phyloP scores from a whole-genome alignment of 176 grass and related monocot genomes.

The Pharus latifolius region DNA sequence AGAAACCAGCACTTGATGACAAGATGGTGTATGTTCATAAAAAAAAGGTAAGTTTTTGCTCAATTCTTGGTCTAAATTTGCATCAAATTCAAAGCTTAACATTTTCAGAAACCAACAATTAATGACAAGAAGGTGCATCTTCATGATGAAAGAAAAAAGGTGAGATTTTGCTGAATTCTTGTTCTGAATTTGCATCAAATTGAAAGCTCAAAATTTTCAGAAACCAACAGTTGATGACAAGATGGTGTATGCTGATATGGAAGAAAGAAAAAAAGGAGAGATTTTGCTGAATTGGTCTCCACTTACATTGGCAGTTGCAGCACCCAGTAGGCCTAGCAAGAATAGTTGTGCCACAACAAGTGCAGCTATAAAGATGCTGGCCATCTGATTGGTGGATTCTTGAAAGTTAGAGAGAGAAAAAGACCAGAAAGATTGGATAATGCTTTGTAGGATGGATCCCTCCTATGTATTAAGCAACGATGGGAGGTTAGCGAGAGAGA shows the following conservation, averaged over 20 bases:
- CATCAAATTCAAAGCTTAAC: background rate
- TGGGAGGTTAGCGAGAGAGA: background rate
- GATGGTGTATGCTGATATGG: too few relatives aligned
- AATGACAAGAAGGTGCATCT: background rate
- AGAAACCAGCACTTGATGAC: too few relatives aligned
- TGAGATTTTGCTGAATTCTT: background rate
- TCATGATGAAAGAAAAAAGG: background rate
- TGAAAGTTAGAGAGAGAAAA: background rate
- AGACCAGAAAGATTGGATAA: background rate
- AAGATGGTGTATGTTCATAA: too few relatives aligned
- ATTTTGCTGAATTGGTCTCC: background rate
- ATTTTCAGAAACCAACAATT: background rate
- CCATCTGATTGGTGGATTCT: background rate
- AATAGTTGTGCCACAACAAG: background rate
- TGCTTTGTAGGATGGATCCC: background rate
- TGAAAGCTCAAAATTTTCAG: background rate
- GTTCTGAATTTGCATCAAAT: background rate
- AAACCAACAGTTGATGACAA: background rate
- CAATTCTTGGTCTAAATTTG: too few relatives aligned
- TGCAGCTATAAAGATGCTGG: background rate
- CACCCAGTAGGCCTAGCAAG: background rate
- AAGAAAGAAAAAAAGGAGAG: background rate
- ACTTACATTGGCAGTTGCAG: conserved; percentile 32
- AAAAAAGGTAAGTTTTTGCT: too few relatives aligned
- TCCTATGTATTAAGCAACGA: background rate